phyloP scores from a whole-genome alignment of 1,284 basidiomycete genomes.

The Thelephora terrestris region DNA sequence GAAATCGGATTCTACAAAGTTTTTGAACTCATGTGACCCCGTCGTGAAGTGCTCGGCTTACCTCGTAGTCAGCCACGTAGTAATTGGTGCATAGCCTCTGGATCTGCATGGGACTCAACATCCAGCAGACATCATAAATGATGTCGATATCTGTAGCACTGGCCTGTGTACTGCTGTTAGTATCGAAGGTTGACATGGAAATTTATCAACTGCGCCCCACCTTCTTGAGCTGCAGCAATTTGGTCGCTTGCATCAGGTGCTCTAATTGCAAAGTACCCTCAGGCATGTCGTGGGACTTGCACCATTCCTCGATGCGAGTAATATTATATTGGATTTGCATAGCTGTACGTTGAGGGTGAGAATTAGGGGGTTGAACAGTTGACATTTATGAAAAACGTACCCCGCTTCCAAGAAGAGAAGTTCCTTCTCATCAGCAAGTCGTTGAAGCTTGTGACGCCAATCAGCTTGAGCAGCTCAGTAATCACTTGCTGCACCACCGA shows the following conservation, averaged over 20 bases:
- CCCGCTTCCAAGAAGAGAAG: slow-evolving; percentile 99
- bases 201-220: slow-evolving; percentile 31
- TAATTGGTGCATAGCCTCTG: slow-evolving; percentile 98
- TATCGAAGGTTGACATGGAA: background rate
- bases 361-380: background rate
- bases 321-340: slow-evolving; percentile 99
- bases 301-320: slow-evolving; percentile 96
- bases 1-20: slow-evolving; percentile 79
- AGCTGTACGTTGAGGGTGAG: slow-evolving; percentile 36
- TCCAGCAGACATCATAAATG: slow-evolving; percentile 99
- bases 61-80: slow-evolving; percentile 98
- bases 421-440: slow-evolving; percentile 97
- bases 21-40: slow-evolving; percentile 6
- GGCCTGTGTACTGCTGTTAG: slow-evolving; percentile 39
- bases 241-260: slow-evolving; percentile 99
- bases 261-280: slow-evolving; percentile 97
- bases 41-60: slow-evolving; percentile 22
- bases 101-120: slow-evolving; percentile 98
- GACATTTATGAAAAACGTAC: slow-evolving; percentile 32
- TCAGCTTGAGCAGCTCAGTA: slow-evolving; percentile 92
- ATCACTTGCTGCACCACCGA: slow-evolving; percentile 95
- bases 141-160: slow-evolving; percentile 94
- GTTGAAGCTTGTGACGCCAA: slow-evolving; percentile 97
- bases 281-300: slow-evolving; percentile 97
- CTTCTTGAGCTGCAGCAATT: slow-evolving; percentile 97